phyloP scores from a whole-genome alignment of 306 rosid genomes.

The Hylodesmum podocarpum region DNA sequence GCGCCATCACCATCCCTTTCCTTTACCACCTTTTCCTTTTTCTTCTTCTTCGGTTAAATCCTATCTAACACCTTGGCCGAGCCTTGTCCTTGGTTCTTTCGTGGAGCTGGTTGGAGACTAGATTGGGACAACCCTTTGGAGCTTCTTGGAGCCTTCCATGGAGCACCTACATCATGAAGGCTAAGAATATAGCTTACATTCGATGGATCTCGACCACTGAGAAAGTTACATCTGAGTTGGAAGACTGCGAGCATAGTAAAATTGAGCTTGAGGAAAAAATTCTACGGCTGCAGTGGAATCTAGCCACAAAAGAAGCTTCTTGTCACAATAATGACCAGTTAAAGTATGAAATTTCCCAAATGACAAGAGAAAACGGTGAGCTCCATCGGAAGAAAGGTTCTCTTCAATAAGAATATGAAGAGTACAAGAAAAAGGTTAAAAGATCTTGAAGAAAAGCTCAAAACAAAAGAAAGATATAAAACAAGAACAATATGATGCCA shows the following conservation, averaged over 20 bases:
- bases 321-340: constrained; percentile 32
- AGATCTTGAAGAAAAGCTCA: constrained; percentile 41
- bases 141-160: too few species aligned
- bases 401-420: constrained; percentile 46
- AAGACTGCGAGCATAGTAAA: constrained; percentile 38
- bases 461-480: constrained; percentile 31
- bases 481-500: constrained; percentile 18
- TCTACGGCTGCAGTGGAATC: constrained; percentile 40
- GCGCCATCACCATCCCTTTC: too few species aligned
- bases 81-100: too few species aligned
- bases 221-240: constrained; percentile 39
- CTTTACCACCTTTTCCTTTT: too few species aligned
- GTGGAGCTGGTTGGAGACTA: too few species aligned
- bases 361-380: constrained; percentile 37
- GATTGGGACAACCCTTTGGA: too few species aligned
- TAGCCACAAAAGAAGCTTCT: constrained; percentile 41
- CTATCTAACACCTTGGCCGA: too few species aligned
- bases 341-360: constrained; percentile 41
- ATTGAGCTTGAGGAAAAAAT: constrained; percentile 46
- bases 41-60: too few species aligned
- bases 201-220: constrained; percentile 37
- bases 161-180: too few species aligned
- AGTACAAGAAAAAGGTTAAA: constrained; percentile 34
- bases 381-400: constrained; percentile 25
- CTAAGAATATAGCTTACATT: constrained; percentile 35